Evolutionary conservation across 345 rosid genomes (phyloP), one percentile per base, ranked within the genome.

Genomic region (Citrus glauca): DNA sequence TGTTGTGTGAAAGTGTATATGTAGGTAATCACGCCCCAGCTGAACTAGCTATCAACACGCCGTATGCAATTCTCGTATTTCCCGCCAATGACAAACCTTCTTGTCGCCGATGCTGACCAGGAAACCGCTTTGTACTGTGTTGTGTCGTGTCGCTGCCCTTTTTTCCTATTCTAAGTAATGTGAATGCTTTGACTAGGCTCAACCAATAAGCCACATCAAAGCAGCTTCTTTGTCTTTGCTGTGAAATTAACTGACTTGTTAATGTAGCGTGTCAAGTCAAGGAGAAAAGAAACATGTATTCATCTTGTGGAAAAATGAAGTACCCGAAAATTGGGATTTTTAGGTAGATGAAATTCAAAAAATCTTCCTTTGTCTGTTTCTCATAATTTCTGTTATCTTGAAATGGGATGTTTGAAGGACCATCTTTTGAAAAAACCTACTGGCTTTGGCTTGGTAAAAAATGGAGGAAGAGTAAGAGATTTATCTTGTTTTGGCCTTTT

Each of bases 171-270:
- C 32, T 20, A 62, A 20, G 69, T 35, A 2, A 7, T 22, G 70
- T 75, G 71, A 61, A 64, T 16, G 64, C 72, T 66, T 76, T 76
- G 72, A 66, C 56, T 55, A 27, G 72, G 66, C 24, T 37, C 79
- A 33, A 25, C n/a, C 56, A 65, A 22, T 30, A 35, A 32, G 63
- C 50, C 53, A 14, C 45, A 25, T 62, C 71, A 50, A 62, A 45
- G 48, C 78, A 22, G 50, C 71, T 64, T 16, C 78, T 33, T 57
- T 33, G 17, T 65, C 72, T 27, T 30, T 59, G 22, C 73, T 48
- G 24, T 67, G 71, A 24, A 22, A 27, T 24, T 69, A 11, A 27
- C 72, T 68, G 32, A 13, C 72, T 38, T 45, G 17, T 45, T 30
- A 42, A 53, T 53, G 9, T 14, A 0, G 30, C 5, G 17, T 6